Base-by-base conservation (phyloP, 2,329 filamentous ascomycete genomes). In the Alternaria viburni region DNA sequence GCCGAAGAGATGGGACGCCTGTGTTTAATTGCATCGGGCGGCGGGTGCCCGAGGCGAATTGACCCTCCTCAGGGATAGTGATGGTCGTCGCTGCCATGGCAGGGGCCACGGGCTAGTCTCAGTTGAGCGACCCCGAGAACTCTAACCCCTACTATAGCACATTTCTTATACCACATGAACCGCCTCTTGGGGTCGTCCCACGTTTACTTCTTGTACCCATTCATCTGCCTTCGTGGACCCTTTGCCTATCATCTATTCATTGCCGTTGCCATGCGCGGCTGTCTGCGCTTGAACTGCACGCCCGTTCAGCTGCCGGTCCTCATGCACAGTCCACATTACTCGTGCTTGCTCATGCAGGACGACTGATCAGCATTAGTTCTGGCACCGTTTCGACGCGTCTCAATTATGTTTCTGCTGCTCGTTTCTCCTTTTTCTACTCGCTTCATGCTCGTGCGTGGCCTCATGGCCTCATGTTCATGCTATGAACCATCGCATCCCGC, bases 11-110 rank as follows among this genome's bases (percentile, higher is more conserved):
- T 32, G 61, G 46, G 61, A 46, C 43, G 60, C 17, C 56, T 46
- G 32, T 60, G 61, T 63, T 63, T 55, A 63, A 63, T 63, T 63
- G 41, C 46, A 60, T 60, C 45, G 46, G 46, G 55, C 45, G 36
- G 49, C 49, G 49, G 28, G 49, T 28, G 21, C 51, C 26, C 51
- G 51, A 63, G 30, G 51, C 61, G 57, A 63, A 54, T 55, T n/a
- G 51, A 45, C 41, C 44, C 21, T 52, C 36, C 61, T 60, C 50
- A 63, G 50, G 45, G 54, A 45, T 61, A 50, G 50, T 19, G 57
- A 30, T 43, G 60, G 49, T 17, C 54, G 28, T 57, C 19, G 26
- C 30, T 62, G 41, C 59, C 10, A 12, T 28, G 25, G 61, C 61
- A 60, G 7, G 45, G 61, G 51, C 61, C 61, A 55, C 10, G 5